These are phyloP conservation scores for Oldenlandia corymbosa DNA, from an alignment of 257 asterid genomes.

Conservation along the genomic window DNA sequence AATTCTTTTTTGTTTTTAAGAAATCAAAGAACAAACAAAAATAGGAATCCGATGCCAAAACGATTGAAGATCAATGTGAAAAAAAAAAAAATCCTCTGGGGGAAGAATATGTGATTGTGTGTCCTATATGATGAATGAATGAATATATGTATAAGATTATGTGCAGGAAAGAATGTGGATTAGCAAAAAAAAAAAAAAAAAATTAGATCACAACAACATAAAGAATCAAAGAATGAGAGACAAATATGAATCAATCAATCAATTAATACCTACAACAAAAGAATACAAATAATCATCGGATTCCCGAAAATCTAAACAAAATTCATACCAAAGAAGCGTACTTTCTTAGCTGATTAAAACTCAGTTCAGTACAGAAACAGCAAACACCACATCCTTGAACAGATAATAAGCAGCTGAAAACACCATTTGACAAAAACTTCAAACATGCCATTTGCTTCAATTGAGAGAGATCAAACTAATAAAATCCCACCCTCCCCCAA, in stretches of 20 bases:
- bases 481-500: neutral
- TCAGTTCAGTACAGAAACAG: slow-evolving; percentile 29
- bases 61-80: slow-evolving; percentile 24
- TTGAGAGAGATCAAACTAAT: neutral
- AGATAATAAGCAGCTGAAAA: slow-evolving; percentile 10
- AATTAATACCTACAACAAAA: slow-evolving; percentile 48
- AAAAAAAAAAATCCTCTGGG: slow-evolving; percentile 2
- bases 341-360: slow-evolving; percentile 16
- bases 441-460: slow-evolving; percentile 32
- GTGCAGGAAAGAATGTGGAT: slow-evolving; percentile 72
- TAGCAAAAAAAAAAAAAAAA: slow-evolving; percentile 17
- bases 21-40: slow-evolving; percentile 32
- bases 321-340: slow-evolving; percentile 34
- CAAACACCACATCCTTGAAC: slow-evolving; percentile 37
- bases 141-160: slow-evolving; percentile 28
- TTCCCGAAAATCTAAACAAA: slow-evolving; percentile 54
- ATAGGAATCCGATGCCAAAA: slow-evolving; percentile 92
- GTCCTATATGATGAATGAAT: slow-evolving; percentile 50
- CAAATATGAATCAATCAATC: too few species aligned
- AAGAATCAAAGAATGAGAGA: slow-evolving; percentile 71
- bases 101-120: slow-evolving; percentile 28
- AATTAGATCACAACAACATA: slow-evolving; percentile 24
- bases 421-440: slow-evolving; percentile 17
- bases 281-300: slow-evolving; percentile 76
- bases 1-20: slow-evolving; percentile 43